These are phyloP conservation scores for Letharia columbiana DNA, from an alignment of 495 filamentous ascomycete species.

Conservation along the genomic window DNA sequence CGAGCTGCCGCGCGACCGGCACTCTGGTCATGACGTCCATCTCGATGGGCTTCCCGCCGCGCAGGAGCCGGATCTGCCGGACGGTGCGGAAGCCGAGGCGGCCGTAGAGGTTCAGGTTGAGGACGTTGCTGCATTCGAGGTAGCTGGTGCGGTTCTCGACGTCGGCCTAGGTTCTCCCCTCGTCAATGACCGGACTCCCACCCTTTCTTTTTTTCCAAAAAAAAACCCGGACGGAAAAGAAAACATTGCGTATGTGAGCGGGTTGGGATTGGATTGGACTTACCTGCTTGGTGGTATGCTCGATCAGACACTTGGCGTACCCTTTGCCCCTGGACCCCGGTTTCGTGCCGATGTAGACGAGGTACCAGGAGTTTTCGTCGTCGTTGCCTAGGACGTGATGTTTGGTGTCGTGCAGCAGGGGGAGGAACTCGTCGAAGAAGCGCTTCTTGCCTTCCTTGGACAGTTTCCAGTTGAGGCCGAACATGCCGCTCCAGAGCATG, in stretches of 20 bases:
- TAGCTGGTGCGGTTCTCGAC: slow-evolving; percentile 54
- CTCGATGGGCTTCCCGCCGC: slow-evolving; percentile 50
- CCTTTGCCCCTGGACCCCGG: slow-evolving; percentile 56
- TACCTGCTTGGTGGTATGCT: slow-evolving; percentile 55
- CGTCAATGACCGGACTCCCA: too few species aligned
- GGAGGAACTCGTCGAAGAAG: slow-evolving; percentile 69
- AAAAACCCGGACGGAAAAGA: too few species aligned
- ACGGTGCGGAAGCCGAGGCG: slow-evolving; percentile 58
- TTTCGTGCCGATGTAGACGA: slow-evolving; percentile 71
- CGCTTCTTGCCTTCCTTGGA: slow-evolving; percentile 58
- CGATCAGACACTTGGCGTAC: slow-evolving; percentile 58
- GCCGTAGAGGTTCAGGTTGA: slow-evolving; percentile 60
- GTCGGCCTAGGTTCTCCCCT: slow-evolving; percentile 47
- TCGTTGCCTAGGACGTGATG: slow-evolving; percentile 51
- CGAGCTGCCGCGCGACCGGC: slow-evolving; percentile 33
- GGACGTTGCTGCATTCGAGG: slow-evolving; percentile 62
- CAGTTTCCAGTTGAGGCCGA: slow-evolving; percentile 55
- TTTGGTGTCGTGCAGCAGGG: slow-evolving; percentile 67
- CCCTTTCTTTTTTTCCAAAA: too few species aligned
- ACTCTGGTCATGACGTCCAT: slow-evolving; percentile 73
- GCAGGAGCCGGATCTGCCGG: slow-evolving; percentile 49
- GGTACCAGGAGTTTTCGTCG: slow-evolving; percentile 58
- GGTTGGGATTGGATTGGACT: slow-evolving; percentile 9
- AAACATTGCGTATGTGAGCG: not conserved
- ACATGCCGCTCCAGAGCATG: slow-evolving; percentile 61